A percentile compares a stretch with the other conserved stretches of the same genome.
These are phyloP conservation scores for Candida railenensis DNA, from an alignment of 805 yeast genomes.

Conservation along the genomic window DNA sequence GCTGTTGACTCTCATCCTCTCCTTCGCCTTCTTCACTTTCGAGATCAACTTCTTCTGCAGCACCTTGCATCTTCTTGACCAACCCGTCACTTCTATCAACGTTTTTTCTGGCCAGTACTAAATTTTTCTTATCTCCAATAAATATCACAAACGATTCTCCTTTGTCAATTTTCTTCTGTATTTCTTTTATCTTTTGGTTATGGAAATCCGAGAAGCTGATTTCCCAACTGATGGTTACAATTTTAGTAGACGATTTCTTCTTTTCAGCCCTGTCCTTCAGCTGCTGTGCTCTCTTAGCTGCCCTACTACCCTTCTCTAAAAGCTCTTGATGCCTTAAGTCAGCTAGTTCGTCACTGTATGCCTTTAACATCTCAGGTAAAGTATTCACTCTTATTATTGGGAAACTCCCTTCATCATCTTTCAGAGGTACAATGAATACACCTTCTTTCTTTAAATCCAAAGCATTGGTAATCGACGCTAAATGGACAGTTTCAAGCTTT, in stretches of 20 bases:
- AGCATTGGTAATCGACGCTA: slow-evolving; percentile 32
- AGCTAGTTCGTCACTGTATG: slow-evolving; percentile 32
- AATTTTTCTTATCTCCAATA: slow-evolving; percentile 19
- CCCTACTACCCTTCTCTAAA: slow-evolving; percentile 30
- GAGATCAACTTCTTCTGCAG: background rate
- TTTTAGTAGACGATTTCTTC: slow-evolving; percentile 35
- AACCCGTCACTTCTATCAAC: slow-evolving; percentile 3
- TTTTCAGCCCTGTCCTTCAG: slow-evolving; percentile 30
- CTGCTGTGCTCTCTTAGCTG: slow-evolving; percentile 26
- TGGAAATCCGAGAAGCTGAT: slow-evolving; percentile 38
- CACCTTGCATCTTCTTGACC: slow-evolving; percentile 1
- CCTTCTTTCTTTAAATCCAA: slow-evolving; percentile 27
- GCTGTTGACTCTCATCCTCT: slow-evolving; percentile 2
- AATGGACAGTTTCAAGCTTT: slow-evolving; percentile 18
- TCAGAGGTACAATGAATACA: slow-evolving; percentile 16
- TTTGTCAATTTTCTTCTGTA: slow-evolving; percentile 26
- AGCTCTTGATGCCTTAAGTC: slow-evolving; percentile 27
- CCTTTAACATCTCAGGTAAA: slow-evolving; percentile 31
- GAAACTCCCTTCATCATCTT: slow-evolving; percentile 14
- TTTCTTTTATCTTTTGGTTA: slow-evolving; percentile 37
- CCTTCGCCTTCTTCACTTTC: background rate
- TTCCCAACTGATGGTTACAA: slow-evolving; percentile 34
- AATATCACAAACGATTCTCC: slow-evolving; percentile 32
- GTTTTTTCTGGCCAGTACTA: background rate
- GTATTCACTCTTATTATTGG: slow-evolving; percentile 29